Conservation (phyloP, 768 basidiomycete species). For the Aureoboletus auriporus region DNA sequence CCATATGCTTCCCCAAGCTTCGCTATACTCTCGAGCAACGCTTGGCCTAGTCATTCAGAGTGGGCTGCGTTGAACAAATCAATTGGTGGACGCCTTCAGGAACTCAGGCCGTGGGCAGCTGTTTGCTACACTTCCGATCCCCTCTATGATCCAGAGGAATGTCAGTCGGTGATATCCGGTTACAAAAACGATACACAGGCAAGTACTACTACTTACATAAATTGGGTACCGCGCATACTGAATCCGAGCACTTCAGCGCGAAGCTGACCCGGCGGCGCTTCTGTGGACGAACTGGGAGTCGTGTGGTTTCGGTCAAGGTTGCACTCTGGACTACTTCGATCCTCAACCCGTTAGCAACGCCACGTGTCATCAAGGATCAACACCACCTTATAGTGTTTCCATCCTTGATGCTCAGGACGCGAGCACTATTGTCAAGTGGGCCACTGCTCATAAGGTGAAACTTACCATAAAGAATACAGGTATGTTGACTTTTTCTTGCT, state of each 20-base stretch:
- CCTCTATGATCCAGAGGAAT: conserved; percentile 12
- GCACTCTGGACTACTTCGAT: conserved; percentile 15
- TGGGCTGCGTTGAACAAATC: conserved; percentile 16
- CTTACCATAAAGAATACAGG: conserved; percentile 23
- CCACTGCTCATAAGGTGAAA: conserved; percentile 15
- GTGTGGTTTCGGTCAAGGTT: conserved; percentile 15
- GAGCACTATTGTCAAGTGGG: conserved; percentile 18
- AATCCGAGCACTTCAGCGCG: conserved; percentile 12
- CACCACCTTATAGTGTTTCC: conserved; percentile 16
- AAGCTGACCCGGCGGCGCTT: conserved; percentile 14
- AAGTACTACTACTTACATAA: background rate
- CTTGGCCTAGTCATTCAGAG: conserved; percentile 7
- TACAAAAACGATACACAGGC: conserved; percentile 15
- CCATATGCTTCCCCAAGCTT: conserved; percentile 8
- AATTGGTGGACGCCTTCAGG: conserved; percentile 14
- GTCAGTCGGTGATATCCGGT: conserved; percentile 9
- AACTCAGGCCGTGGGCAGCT: conserved; percentile 20
- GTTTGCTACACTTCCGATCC: conserved; percentile 19
- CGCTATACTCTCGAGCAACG: conserved; percentile 1
- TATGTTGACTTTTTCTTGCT: background rate
- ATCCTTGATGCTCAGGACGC: conserved; percentile 19
- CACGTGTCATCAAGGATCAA: conserved; percentile 18
- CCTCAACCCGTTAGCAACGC: conserved; percentile 12
- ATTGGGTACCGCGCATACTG: background rate
- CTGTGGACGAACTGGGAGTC: conserved; percentile 23